Base-by-base conservation (phyloP, 768 basidiomycete species). In the Dacryopinax spathularia region DNA sequence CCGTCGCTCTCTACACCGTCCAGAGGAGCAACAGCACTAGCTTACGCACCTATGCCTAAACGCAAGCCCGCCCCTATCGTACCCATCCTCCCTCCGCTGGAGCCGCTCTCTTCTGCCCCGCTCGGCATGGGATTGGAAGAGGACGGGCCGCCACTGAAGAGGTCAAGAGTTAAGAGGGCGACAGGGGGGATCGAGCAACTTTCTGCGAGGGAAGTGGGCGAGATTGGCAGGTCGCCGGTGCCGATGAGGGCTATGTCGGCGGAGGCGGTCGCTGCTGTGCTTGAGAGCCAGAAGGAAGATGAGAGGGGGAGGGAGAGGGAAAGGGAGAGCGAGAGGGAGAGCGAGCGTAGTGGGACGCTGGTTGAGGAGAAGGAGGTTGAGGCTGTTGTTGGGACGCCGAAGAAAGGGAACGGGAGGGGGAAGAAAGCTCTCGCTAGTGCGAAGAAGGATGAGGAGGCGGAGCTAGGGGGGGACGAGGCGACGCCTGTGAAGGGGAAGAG, bases 241-340 rank as follows among this genome's bases (percentile, higher is more conserved):
- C 7, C 7, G 12, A 9, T 44, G 43, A 9, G 13, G 9, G 43
- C 43, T 9, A 22, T 44, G 10, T 25, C 10, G 16, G 34, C 33
- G 60, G 25, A 20, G 34, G 61, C n/a, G 25, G 35, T 35, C n/a
- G 7, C 12, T 29, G 31, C n/a, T 7, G 35, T 16, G 13, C 16
- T 18, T 12, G 61, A 34, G 62, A 27, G 31, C 31, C 27, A 60
- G 12, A 48, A 15, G 12, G 62, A 22, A 25, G 27, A 63, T 36
- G 61, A 63, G 35, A 63, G 44, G 62, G 33, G 41, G 62, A 44
- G 29, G 62, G 44, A 27, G 62, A 44, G 44, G 62, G 33, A 41
- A 43, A 44, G 39, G 62, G 44, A 34, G 62, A 48, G 25, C 29
- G 33, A 27, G 62, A 31, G 13, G 36, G n/a, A n/a, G n/a, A n/a